Evolutionary conservation across 371 early-diverging fungal genomes (phyloP), one percentile per base, ranked within the genome.

Genomic region (Thermomucor indicae-seudaticae): DNA sequence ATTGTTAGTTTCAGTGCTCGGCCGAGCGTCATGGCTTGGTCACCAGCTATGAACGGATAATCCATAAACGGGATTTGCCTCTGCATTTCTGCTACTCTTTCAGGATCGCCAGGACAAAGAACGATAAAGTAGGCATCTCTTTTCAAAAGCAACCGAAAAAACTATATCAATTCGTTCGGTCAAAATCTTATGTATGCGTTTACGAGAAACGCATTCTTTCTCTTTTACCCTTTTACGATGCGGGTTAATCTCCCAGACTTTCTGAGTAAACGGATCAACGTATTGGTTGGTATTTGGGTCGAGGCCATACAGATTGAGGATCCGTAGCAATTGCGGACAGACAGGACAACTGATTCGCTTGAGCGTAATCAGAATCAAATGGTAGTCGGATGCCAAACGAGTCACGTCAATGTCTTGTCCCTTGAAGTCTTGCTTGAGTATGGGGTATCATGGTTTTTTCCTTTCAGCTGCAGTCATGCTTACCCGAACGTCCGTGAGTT

Each of bases 111-210:
- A 22, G 75, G 75, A 30, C 75, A 74, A 7, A 74, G 27, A 12
- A 70, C 48, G 22, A 74, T 57, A 39, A 62, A 74, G 40, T 74
- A 70, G 4, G 75, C 65, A 40, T 74, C 75, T 7, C 56, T 43
- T 42, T 55, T 51, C 39, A 74, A 42, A n/a, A 74, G 43, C 3
- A 62, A 25, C 10, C 54, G 53, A 49, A 56, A 67, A 30, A 66
- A 61, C 75, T 74, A 20, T 2, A 49, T 40, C 27, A 46, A 34
- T 31, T 32, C n/a, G 11, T 24, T 27, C 16, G 6, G 20, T 25
- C n/a, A 46, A 34, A 27, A 30, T 45, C 0, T 2, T 4, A 10
- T 25, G n/a, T 16, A 14, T 20, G 28, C 27, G 29, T 22, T 31
- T 47, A 34, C 37, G 43, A 27, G 6, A 19, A 43, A 14, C 4